Conservation (phyloP, 768 basidiomycete genomes). For the Tricholoma hemisulphureum region DNA sequence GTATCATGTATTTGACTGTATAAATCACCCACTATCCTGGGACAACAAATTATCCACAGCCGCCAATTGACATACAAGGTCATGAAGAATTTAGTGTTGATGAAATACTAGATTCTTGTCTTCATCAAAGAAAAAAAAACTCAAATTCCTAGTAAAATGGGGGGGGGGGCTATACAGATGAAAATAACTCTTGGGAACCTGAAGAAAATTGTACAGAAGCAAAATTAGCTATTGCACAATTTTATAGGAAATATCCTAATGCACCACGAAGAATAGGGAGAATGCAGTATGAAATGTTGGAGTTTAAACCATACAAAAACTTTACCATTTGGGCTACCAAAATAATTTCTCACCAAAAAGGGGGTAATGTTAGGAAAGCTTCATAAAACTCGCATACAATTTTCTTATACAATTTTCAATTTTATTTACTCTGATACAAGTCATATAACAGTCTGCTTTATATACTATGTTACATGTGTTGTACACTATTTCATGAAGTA, state of each 20-base stretch:
- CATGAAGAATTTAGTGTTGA: not conserved
- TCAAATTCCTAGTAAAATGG: conserved; percentile 1
- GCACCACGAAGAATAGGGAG: not conserved
- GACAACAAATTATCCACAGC: not conserved
- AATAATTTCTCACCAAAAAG: not conserved
- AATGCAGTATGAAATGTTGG: not conserved
- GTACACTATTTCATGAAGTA: too few relatives aligned
- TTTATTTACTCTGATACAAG: too few relatives aligned
- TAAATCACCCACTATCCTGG: not conserved
- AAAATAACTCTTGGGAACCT: conserved; percentile 1
- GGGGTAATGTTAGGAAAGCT: not conserved
- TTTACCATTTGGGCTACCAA: not conserved
- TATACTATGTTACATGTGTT: too few relatives aligned
- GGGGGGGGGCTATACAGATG: not conserved
- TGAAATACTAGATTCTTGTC: conserved; percentile 1
- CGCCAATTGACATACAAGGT: not conserved
- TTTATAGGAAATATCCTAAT: not conserved
- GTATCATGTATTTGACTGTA: not conserved
- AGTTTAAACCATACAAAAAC: not conserved
- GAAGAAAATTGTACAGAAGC: not conserved
- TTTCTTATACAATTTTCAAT: too few relatives aligned
- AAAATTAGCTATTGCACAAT: not conserved
- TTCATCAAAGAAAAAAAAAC: not conserved
- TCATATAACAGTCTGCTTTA: too few relatives aligned
- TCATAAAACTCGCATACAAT: too few relatives aligned